A percentile compares a stretch with the other conserved stretches of the same genome.
phyloP scores from a whole-genome alignment of 2,329 filamentous ascomycete genomes.

The Stemphylium vesicarium region DNA sequence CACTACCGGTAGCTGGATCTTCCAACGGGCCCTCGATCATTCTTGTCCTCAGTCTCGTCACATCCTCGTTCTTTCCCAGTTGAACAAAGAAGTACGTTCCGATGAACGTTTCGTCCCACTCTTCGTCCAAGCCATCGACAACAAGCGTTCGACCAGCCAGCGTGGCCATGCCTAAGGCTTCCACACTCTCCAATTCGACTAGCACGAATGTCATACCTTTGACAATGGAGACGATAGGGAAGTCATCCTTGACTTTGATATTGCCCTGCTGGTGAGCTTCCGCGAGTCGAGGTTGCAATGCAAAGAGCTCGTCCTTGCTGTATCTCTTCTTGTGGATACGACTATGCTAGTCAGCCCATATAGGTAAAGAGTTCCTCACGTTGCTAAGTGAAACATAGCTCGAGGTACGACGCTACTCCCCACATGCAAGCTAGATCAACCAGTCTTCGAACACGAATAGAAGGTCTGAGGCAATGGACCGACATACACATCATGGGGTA shows the following conservation, averaged over 20 bases:
- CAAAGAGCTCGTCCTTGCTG: slow-evolving; percentile 30
- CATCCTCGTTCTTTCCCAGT: slow-evolving; percentile 40
- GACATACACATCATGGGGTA: slow-evolving; percentile 71
- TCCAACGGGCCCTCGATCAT: slow-evolving; percentile 63
- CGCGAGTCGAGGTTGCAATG: slow-evolving; percentile 47
- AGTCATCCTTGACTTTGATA: slow-evolving; percentile 28
- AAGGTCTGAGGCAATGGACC: neutral
- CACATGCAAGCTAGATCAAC: too few species aligned
- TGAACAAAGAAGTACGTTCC: slow-evolving; percentile 66
- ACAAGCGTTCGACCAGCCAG: slow-evolving; percentile 37
- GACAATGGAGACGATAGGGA: slow-evolving; percentile 61
- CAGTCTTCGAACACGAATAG: neutral
- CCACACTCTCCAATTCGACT: slow-evolving; percentile 65
- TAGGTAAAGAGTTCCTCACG: slow-evolving; percentile 1
- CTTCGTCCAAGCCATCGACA: slow-evolving; percentile 50
- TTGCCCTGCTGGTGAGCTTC: slow-evolving; percentile 20
- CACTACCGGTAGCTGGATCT: slow-evolving; percentile 60
- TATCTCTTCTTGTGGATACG: slow-evolving; percentile 38
- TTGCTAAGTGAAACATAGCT: neutral
- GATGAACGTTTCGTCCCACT: slow-evolving; percentile 62
- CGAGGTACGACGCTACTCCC: too few species aligned
- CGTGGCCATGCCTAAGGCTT: slow-evolving; percentile 59
- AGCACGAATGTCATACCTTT: slow-evolving; percentile 77
- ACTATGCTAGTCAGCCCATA: slow-evolving; percentile 16
- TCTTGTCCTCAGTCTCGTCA: slow-evolving; percentile 59